These are phyloP conservation scores for Odonthalia washingtoniensis DNA, from an alignment of 31 red algal genomes.

Conservation along the genomic window DNA sequence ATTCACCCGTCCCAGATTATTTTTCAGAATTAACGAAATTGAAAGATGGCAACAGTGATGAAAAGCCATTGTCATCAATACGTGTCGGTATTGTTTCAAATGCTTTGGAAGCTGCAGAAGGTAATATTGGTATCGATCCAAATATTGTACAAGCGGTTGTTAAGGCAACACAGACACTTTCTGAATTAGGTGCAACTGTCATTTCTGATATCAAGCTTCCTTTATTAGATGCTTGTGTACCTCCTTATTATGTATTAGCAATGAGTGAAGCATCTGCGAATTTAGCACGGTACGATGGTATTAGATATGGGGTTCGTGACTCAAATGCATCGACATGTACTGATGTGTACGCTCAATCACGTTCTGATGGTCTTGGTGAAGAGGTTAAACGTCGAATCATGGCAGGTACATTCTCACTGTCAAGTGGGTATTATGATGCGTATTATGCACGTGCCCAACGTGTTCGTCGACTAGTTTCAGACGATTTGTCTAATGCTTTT, in stretches of 20 bases:
- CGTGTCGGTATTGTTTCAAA: not conserved
- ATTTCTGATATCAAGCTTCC: conserved; percentile 57
- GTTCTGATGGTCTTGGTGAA: conserved; percentile 76
- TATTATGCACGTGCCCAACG: conserved; percentile 88
- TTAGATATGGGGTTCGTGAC: conserved; percentile 90
- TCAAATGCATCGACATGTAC: conserved; percentile 45
- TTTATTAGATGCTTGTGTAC: conserved; percentile 36
- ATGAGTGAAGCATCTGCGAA: conserved; percentile 91
- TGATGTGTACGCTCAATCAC: conserved; percentile 75
- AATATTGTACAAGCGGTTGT: conserved; percentile 23
- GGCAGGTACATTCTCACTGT: conserved; percentile 90
- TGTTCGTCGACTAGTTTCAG: conserved; percentile 65
- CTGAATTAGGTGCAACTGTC: conserved; percentile 67
- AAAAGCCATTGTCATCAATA: not conserved
- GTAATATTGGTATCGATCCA: not conserved
- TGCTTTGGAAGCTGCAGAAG: conserved; percentile 16
- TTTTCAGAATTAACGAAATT: not conserved
- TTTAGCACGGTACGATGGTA: conserved; percentile 96
- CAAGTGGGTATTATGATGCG: conserved; percentile 93
- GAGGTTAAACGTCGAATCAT: conserved; percentile 95
- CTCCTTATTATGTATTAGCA: conserved; percentile 95
- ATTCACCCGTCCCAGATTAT: conserved; percentile 52
- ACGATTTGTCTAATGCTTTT: conserved; percentile 57
- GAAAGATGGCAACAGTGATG: not conserved
- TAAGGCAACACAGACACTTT: conserved; percentile 40